Percentiles rank a stretch among this genome's conserved stretches.
Evolutionary conservation across 1,284 basidiomycete species (phyloP).

Genomic region (Veloboletus limbatus): DNA sequence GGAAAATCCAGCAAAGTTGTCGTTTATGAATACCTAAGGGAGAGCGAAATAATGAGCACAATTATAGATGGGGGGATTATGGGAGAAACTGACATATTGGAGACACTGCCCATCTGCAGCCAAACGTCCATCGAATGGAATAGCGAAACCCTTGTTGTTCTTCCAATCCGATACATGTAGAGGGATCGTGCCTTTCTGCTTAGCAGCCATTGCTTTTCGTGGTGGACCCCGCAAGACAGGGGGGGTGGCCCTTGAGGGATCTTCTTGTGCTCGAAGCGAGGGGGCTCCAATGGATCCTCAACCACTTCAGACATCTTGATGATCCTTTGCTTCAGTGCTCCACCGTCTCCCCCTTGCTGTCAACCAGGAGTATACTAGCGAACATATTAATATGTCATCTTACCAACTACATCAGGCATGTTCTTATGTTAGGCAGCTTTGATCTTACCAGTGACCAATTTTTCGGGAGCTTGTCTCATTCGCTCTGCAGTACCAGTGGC

Average conservation of each 20-base stretch:
- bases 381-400: conserved; percentile 85
- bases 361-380: conserved; percentile 96
- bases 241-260: conserved; percentile 94
- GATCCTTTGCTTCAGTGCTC: conserved; percentile 86
- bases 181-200: conserved; percentile 99
- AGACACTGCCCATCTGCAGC: conserved; percentile 97
- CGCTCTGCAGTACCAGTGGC: conserved; percentile 85
- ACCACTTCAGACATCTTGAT: conserved; percentile 99
- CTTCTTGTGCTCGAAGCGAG: conserved; percentile 98
- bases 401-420: conserved; percentile 74
- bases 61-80: background rate
- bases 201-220: conserved; percentile 91
- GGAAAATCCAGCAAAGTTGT: conserved; percentile 99
- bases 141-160: conserved; percentile 99
- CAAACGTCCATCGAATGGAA: conserved; percentile 96
- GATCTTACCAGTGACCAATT: conserved; percentile 92
- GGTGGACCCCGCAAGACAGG: conserved; percentile 97
- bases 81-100: conserved; percentile 78
- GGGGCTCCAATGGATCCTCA: conserved; percentile 96
- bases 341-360: conserved; percentile 65
- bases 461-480: conserved; percentile 89
- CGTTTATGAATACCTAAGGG: conserved; percentile 93
- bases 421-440: conserved; percentile 95
- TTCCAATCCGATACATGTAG: conserved; percentile 99
- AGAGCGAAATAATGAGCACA: conserved; percentile 11